Evolutionary conservation across 2,329 filamentous ascomycete genomes (phyloP), one percentile per base, ranked within the genome.

Genomic region (Fusarium torreyae): DNA sequence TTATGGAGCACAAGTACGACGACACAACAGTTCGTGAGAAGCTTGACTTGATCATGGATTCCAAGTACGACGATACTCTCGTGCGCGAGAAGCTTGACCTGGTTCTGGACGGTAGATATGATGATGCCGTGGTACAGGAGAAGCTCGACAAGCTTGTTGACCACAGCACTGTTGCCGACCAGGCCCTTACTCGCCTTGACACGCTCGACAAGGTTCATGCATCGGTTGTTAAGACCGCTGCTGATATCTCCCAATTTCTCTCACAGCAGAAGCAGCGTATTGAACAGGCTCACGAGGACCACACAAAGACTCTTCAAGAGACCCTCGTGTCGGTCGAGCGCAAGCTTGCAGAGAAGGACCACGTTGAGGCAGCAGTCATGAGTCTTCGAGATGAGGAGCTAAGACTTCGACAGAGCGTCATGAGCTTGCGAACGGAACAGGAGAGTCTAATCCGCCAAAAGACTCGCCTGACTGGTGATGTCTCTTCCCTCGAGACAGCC

Each of bases 401-500:
- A 20, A 81, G 84, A 42, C 78, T 89, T 22, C 84, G 83, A 31
- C 82, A 86, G 45, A 85, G 85, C 24, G 85, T 93, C 22, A 81
- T 87, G 20, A 79, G 82, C 10, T 81, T 94, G 26, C 86, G 87
- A 52, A 84, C 83, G 1, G 93, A 96, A 75, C 89, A 93, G 63
- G 94, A 97, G 63, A 88, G 89, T 51, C 84, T 98, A 57, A 85
- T 87, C 14, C 87, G 90, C 59, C 92, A 97, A 75, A 97, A 94
- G 83, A 89, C 90, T 45, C 89, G 91, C 57, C 85, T 98, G 28
- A 89, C 89, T 11, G 94, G 93, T 24, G 94, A 99, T 71, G 91
- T 99, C 1, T 94, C 94, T 7, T 93, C 94, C 10, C 87, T 99
- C 3, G 94, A 98, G 77, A 98, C 94, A 10, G 95, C 96, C 1